Evolutionary conservation across 768 basidiomycete species (phyloP), one percentile per base, ranked within the genome.

Genomic region (Naganishia antarctica): DNA sequence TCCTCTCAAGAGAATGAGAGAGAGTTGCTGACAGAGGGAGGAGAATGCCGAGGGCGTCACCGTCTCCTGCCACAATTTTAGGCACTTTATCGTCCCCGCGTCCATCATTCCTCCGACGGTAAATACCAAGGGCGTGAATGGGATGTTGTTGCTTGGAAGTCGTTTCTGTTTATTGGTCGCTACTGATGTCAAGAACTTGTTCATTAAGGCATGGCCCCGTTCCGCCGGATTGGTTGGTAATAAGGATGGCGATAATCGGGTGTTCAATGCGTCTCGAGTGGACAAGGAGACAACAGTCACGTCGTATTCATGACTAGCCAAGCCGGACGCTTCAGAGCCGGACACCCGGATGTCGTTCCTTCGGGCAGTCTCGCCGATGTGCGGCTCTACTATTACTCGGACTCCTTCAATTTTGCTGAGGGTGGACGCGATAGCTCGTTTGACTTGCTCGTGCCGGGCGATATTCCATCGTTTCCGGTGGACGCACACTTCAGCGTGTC

Each of bases 71-170:
- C 60, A 61, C 12, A 46, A 26, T 32, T 61, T 37, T 6, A 61
- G 46, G 28, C 43, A 25, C 41, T 44, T 45, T n/a, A 28, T 18
- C 23, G 41, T 60, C 26, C 43, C 59, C 26, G 21, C 43, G 12
- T 61, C 60, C 60, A 46, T 44, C 11, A 46, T 31, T 21, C 60
- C 60, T 29, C 60, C 60, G 28, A 61, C 46, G 18, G 44, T 61
- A 32, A 61, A 61, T 12, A 61, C 51, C 51, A 29, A 53, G 26
- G 34, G 34, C 34, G 34, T 37, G 15, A 37, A 37, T 15, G 34
- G 34, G 32, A 23, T 46, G n/a, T 48, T 61, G 31, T 21, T 40
- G 32, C 13, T 32, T 18, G 18, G 41, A 12, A 60, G 37, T 43
- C 59, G 40, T 28, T 26, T 21, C 5, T 31, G 31, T 34, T 37